Conservation (phyloP, 192 early-diverging fungal species). For the Pilaira anomala region DNA sequence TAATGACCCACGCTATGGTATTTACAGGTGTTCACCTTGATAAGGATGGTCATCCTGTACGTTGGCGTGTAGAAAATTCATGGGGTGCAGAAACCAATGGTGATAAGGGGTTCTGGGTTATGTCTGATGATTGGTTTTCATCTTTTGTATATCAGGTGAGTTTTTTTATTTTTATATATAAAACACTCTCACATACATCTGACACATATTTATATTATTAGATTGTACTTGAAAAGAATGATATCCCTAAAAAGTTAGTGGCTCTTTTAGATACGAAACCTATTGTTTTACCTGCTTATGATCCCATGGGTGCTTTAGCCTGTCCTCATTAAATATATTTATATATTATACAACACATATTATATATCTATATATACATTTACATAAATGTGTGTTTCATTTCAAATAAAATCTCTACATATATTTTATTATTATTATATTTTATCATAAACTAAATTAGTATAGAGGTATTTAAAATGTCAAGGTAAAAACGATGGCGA, state of each 20-base stretch:
- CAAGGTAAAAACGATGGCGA: not conserved
- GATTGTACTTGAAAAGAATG: conserved; percentile 68
- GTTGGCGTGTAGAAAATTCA: conserved; percentile 76
- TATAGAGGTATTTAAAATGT: not conserved
- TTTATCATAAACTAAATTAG: too few species aligned
- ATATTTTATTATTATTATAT: too few species aligned
- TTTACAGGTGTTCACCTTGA: conserved; percentile 72
- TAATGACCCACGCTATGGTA: conserved; percentile 83
- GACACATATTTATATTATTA: conserved; percentile 24
- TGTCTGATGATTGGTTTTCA: conserved; percentile 75
- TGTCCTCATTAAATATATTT: too few species aligned
- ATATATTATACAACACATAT: too few species aligned
- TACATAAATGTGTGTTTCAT: too few species aligned
- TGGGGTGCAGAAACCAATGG: conserved; percentile 44
- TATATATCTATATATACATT: too few species aligned
- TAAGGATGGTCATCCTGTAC: conserved; percentile 57
- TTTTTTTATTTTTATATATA: not conserved
- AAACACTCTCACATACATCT: not conserved
- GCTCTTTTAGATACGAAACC: conserved; percentile 63
- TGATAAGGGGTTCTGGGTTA: conserved; percentile 73
- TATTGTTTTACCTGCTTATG: conserved; percentile 68
- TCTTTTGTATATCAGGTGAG: conserved; percentile 71
- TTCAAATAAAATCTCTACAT: too few species aligned
- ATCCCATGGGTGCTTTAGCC: conserved; percentile 75
- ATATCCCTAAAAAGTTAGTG: conserved; percentile 55